Percentiles rank a stretch among this genome's conserved stretches.
Conservation (phyloP, 495 filamentous ascomycete genomes). For the Aspergillus bertholletiae region DNA sequence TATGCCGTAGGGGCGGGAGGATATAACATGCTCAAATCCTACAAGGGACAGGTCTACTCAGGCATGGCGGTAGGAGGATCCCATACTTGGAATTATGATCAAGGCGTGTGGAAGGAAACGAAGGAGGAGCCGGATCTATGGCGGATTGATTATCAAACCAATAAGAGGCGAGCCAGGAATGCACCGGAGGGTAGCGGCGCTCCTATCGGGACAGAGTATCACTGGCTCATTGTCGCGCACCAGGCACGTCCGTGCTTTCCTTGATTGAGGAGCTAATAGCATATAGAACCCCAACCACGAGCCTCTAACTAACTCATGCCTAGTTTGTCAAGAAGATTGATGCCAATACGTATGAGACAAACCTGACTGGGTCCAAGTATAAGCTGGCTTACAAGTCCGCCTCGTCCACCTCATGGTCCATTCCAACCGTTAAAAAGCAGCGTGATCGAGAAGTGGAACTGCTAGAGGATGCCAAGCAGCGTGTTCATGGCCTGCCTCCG, state of each 20-base stretch:
- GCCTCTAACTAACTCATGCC: background rate
- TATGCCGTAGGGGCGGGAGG: conserved; percentile 5
- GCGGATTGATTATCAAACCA: conserved; percentile 29
- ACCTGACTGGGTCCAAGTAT: conserved; percentile 34
- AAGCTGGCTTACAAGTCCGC: conserved; percentile 33
- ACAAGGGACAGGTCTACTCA: conserved; percentile 28
- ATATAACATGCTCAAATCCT: conserved; percentile 29
- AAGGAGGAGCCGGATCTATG: conserved; percentile 34
- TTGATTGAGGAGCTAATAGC: background rate
- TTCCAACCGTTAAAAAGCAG: conserved; percentile 31
- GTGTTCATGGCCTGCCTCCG: conserved; percentile 29
- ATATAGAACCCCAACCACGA: background rate
- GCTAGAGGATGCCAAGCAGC: conserved; percentile 27
- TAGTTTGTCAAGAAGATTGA: conserved; percentile 35
- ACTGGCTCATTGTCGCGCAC: conserved; percentile 35
- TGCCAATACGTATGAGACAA: conserved; percentile 35
- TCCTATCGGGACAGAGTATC: conserved; percentile 34
- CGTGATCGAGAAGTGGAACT: conserved; percentile 32
- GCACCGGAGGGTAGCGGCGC: conserved; percentile 30
- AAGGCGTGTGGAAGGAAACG: conserved; percentile 30
- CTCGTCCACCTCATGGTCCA: conserved; percentile 27
- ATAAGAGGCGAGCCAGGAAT: conserved; percentile 26
- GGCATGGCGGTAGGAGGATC: conserved; percentile 33
- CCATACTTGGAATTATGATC: conserved; percentile 32
- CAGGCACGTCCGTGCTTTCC: conserved; percentile 16